A percentile compares a stretch with the other conserved stretches of the same genome.
These are phyloP conservation scores for Talaromyces nanjingensis DNA, from an alignment of 495 filamentous ascomycete genomes.

Conservation along the genomic window DNA sequence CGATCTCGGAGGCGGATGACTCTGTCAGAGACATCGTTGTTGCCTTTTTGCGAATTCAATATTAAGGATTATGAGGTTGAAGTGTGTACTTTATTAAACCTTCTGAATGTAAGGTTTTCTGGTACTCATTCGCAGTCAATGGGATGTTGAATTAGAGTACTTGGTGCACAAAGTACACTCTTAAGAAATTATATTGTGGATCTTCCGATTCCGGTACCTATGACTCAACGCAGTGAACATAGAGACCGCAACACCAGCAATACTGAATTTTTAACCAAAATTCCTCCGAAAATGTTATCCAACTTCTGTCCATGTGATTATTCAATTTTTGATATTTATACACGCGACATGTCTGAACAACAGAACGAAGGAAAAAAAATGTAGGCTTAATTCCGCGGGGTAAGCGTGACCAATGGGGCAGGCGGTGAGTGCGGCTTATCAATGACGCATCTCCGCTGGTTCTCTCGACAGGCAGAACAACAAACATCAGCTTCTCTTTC, in stretches of 20 bases:
- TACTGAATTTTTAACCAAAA: background rate
- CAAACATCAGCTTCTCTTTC: background rate
- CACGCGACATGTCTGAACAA: background rate
- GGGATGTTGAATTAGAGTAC: background rate
- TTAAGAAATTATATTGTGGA: background rate
- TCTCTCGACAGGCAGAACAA: background rate
- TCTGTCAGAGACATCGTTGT: slow-evolving; percentile 69
- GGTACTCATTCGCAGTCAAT: no score
- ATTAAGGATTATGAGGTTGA: background rate
- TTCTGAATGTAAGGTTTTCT: background rate
- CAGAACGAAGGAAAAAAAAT: background rate
- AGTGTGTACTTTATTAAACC: background rate
- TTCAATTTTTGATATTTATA: background rate
- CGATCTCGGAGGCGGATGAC: slow-evolving; percentile 58
- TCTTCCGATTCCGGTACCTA: background rate
- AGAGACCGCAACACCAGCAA: background rate
- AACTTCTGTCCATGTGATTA: background rate
- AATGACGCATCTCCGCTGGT: background rate
- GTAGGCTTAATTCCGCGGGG: background rate
- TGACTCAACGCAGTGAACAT: background rate
- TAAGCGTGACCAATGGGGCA: background rate
- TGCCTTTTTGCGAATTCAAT: background rate
- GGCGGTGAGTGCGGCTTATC: background rate
- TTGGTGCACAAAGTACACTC: background rate
- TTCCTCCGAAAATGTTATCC: background rate